A percentile compares a stretch with the other conserved stretches of the same genome.
Conservation (phyloP, 345 rosid species). For the Moricandia moricandioides region DNA sequence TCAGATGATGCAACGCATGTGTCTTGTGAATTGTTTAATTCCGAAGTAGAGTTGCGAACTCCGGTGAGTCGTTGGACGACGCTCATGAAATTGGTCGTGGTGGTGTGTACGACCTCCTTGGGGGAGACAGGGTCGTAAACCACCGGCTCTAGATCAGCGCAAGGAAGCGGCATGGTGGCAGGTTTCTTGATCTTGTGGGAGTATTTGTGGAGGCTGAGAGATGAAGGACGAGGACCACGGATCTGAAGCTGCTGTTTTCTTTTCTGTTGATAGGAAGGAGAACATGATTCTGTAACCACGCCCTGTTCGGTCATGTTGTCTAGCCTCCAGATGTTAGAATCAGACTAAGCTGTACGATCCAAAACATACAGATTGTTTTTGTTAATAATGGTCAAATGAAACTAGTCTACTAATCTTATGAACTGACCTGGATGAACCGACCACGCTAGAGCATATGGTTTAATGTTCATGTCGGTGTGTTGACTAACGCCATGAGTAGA, state of each 20-base stretch:
- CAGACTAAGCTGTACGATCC: conserved; percentile 42
- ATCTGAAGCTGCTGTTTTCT: background rate
- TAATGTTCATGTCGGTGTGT: too few relatives aligned
- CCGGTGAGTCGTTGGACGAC: background rate
- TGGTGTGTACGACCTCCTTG: background rate
- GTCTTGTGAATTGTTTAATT: background rate
- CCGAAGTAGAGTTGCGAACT: background rate
- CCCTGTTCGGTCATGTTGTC: conserved; percentile 48
- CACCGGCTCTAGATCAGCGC: background rate
- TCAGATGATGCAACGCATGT: background rate
- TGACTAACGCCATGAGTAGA: too few relatives aligned
- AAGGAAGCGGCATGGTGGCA: background rate
- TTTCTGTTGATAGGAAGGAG: background rate
- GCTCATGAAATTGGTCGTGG: background rate
- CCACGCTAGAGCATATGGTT: too few relatives aligned
- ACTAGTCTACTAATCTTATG: too few relatives aligned
- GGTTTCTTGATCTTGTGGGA: background rate
- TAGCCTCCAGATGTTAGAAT: conserved; percentile 60
- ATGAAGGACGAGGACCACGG: background rate
- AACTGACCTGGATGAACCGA: too few relatives aligned
- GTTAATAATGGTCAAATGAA: too few relatives aligned
- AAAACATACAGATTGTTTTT: too few relatives aligned
- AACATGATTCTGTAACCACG: conserved; percentile 33
- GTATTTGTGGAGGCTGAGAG: background rate
- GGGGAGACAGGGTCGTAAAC: background rate